Evolutionary conservation across 2,329 filamentous ascomycete species (phyloP), one percentile per base, ranked within the genome.

Genomic region (Aureobasidium subglaciale): DNA sequence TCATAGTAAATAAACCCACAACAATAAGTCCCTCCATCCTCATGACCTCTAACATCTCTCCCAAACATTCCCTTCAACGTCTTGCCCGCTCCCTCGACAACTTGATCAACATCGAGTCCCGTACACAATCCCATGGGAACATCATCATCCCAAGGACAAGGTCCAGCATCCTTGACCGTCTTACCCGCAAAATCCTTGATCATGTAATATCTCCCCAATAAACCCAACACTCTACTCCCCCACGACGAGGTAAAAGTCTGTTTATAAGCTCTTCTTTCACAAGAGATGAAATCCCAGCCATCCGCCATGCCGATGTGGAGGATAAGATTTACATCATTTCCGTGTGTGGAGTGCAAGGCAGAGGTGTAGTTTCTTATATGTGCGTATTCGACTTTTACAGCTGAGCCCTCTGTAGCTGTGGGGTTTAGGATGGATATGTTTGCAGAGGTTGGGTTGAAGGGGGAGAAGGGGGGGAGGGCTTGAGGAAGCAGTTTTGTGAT

Each of bases 1-100:
- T 59, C 58, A 38, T 59, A 59, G 15, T 57, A 59, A 24, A 57
- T 57, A 42, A 57, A 59, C 8, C 58, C 58, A 40, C 58, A 59
- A 24, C 58, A 55, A 52, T 57, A 59, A 18, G 38, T 38, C 7
- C 58, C 58, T 11, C 54, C 42, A 18, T 59, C 58, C 24, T 48
- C 45, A 40, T 59, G 58, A n/a, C 40, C 27, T 34, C 35, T 48
- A 29, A 45, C 42, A 13, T 40, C 25, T 35, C 37, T 53, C 13
- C 11, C 32, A 30, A 30, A 35, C 6, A 5, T 20, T 24, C 13
- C 13, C 43, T 20, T 38, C 5, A 59, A 18, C n/a, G 35, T 37
- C 16, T 25, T 40, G 24, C 46, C 42, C 13, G 57, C 57, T 5
- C 35, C 20, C 18, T 49, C 58, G 1, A 59, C 50, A 8, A 46